Evolutionary conservation across 805 yeast species (phyloP), one percentile per base, ranked within the genome.

Genomic region (Brettanomyces bruxellensis): DNA sequence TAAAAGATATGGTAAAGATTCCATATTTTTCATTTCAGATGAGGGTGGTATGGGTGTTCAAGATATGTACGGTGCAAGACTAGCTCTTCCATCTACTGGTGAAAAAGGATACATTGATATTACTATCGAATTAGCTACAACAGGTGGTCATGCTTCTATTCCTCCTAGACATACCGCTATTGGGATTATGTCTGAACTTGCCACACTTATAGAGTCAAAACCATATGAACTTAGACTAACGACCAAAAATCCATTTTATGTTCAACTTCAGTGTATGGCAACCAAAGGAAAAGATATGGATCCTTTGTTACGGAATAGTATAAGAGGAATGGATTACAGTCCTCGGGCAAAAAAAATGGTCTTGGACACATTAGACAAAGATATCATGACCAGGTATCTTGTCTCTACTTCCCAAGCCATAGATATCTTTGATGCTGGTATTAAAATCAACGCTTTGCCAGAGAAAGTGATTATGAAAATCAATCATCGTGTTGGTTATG

Each of bases 401-500:
- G 63, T 81, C 24, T 67, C 72, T 45, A 83, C 91, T 0, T 73
- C 86, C 4, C 86, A 79, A 61, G 84, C 91, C 0, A 70, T 75
- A 41, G 88, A 83, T 55, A 71, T 81, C 24, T 69, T 86, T 49
- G 57, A 64, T 11, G 93, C 93, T 28, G 95, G 95, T 40, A 73
- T 79, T 48, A 86, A 86, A 63, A 71, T 81, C 25, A 86, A 86
- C 57, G 89, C 93, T 1, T 65, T 86, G 41, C 95, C 95, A 3
- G 91, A 85, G 58, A 62, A 69, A 25, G 76, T 76, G 3, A 61
- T 64, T 30, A 67, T 79, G 38, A 57, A 71, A 34, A 69, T 82
- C 40, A 84, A 86, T 62, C 83, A 83, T 56, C 71, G 95, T 57
- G 70, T 62, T 38, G 43, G 64, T 6, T 65, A 79, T 40, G 87